Evolutionary conservation across 73 alveolate genomes (phyloP).

Genomic region (Tetrahymena elliotti): DNA sequence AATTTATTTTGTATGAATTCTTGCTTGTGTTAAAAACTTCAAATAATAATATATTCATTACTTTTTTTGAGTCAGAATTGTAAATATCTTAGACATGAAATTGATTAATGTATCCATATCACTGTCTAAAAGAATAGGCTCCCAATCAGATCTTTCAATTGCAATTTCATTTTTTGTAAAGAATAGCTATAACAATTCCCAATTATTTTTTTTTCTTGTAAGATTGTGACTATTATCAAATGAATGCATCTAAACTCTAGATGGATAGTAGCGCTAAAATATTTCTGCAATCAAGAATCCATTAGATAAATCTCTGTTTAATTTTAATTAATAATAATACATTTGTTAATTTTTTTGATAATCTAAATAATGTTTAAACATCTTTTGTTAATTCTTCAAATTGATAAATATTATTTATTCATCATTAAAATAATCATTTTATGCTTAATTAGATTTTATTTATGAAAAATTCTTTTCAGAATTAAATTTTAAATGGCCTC

Average conservation of each 20-base stretch:
- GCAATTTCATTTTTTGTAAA: slow-evolving; percentile 27
- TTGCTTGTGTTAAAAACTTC: no score
- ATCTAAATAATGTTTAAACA: background rate
- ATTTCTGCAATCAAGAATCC: slow-evolving; percentile 91
- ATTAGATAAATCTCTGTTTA: slow-evolving; percentile 55
- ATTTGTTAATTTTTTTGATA: background rate
- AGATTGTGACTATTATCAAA: slow-evolving; percentile 60
- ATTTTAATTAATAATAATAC: background rate
- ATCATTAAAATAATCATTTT: no score
- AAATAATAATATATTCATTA: background rate
- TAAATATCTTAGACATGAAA: slow-evolving; percentile 7
- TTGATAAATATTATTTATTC: background rate
- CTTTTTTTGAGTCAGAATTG: slow-evolving; percentile 30
- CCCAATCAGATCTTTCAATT: slow-evolving; percentile 10
- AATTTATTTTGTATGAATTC: no score
- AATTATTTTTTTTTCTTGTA: slow-evolving; percentile 38
- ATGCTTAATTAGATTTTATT: background rate
- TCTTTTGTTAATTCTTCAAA: background rate
- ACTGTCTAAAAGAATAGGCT: background rate
- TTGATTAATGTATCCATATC: slow-evolving; percentile 21
- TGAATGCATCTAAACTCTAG: slow-evolving; percentile 63
- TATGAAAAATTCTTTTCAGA: no score
- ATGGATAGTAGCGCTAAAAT: slow-evolving; percentile 85
- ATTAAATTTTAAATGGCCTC: no score
- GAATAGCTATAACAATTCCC: slow-evolving; percentile 16